Percentiles rank a stretch among this genome's conserved stretches.
phyloP scores from a whole-genome alignment of 495 filamentous ascomycete species.

The Pseudomonodictys pantanalensis region DNA sequence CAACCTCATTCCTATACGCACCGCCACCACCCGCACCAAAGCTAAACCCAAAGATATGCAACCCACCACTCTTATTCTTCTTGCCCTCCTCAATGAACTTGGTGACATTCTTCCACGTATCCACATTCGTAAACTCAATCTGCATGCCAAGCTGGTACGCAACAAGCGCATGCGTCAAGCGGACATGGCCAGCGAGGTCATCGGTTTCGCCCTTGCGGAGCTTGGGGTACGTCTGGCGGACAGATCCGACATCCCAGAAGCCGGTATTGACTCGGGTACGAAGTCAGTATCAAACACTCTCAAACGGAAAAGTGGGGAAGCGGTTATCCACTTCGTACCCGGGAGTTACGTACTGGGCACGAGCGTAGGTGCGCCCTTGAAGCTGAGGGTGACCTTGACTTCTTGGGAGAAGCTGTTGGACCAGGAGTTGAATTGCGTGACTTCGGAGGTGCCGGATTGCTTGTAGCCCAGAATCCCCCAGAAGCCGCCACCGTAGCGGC shows the following conservation, averaged over 20 bases:
- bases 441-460: not conserved
- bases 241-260: constrained; percentile 16
- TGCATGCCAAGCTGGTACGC: constrained; percentile 1
- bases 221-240: constrained; percentile 8
- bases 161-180: constrained; percentile 7
- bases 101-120: constrained; percentile 15
- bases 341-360: no score
- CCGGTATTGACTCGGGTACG: constrained; percentile 11
- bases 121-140: constrained; percentile 1
- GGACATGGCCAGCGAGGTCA: constrained; percentile 1
- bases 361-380: constrained; percentile 7
- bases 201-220: constrained; percentile 5
- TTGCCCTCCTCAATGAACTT: constrained; percentile 13
- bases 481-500: not conserved
- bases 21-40: constrained; percentile 7
- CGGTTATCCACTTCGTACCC: no score
- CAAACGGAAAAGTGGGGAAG: no score
- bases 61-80: not conserved
- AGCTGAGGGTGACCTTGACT: constrained; percentile 1
- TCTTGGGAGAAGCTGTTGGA: constrained; percentile 3
- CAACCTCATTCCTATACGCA: not conserved
- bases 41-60: constrained; percentile 12
- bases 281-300: no score
- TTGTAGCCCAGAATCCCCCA: constrained; percentile 9
- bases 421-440: constrained; percentile 14